A percentile compares a stretch with the other conserved stretches of the same genome.
Evolutionary conservation across 139 green algal genomes (phyloP).

Genomic region (Eudorina sp.): DNA sequence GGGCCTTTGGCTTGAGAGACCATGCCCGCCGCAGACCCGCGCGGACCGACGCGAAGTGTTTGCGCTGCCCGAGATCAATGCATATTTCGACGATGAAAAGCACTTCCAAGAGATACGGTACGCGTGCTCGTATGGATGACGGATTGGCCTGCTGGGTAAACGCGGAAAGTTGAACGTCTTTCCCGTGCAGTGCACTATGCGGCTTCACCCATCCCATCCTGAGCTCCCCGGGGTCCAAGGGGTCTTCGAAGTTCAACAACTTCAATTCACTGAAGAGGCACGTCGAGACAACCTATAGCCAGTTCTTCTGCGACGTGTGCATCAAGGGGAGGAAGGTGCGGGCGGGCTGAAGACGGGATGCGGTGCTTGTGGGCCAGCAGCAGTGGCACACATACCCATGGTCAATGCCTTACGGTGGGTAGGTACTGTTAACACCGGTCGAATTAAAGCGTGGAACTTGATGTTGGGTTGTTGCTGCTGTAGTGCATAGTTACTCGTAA

Average conservation of each 20-base stretch:
- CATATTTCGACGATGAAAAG: constrained; percentile 91
- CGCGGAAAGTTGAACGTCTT: neutral
- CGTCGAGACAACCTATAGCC: constrained; percentile 69
- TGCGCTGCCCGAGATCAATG: constrained; percentile 75
- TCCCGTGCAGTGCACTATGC: constrained; percentile 69
- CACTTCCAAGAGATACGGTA: constrained; percentile 86
- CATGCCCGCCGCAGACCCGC: constrained; percentile 50
- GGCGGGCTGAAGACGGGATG: no score
- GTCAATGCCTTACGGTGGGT: no score
- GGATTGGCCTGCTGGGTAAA: neutral
- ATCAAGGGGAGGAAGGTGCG: constrained; percentile 88
- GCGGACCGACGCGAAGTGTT: constrained; percentile 63
- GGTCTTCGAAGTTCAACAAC: constrained; percentile 59
- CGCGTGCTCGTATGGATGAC: neutral
- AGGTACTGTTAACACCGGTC: no score
- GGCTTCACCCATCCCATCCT: constrained; percentile 85
- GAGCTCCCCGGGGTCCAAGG: constrained; percentile 15
- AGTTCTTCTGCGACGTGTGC: constrained; percentile 94
- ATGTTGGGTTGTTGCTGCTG: no score
- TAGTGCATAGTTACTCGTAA: no score
- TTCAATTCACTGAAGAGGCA: constrained; percentile 79
- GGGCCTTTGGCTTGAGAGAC: neutral
- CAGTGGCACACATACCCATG: no score
- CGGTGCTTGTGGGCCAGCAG: no score
- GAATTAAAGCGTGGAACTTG: no score